These are phyloP conservation scores for Venturia oleaginea DNA, from an alignment of 2,329 filamentous ascomycete genomes.

Conservation along the genomic window DNA sequence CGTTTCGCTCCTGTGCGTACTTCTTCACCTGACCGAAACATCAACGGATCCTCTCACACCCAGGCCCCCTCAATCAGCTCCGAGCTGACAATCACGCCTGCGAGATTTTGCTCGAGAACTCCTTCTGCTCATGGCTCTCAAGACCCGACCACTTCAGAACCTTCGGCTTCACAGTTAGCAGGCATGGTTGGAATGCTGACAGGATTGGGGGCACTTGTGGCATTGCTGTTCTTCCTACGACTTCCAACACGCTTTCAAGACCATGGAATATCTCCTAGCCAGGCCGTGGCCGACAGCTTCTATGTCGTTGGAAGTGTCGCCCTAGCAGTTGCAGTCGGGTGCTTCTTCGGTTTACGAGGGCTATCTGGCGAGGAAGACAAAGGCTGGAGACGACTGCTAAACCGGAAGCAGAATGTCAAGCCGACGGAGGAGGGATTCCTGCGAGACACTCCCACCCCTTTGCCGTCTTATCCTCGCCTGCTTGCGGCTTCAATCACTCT, in stretches of 20 bases:
- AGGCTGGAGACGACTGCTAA: slow-evolving; percentile 44
- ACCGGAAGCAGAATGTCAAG: slow-evolving; percentile 2
- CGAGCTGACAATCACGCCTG: slow-evolving; percentile 65
- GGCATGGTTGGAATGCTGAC: slow-evolving; percentile 90
- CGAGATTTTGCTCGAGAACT: slow-evolving; percentile 33
- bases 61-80: slow-evolving; percentile 61
- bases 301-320: slow-evolving; percentile 74
- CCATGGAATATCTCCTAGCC: slow-evolving; percentile 59
- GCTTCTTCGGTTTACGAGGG: slow-evolving; percentile 65
- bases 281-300: slow-evolving; percentile 75
- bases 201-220: slow-evolving; percentile 81
- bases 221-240: slow-evolving; percentile 73
- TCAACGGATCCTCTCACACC: slow-evolving; percentile 44
- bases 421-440: slow-evolving; percentile 10
- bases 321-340: slow-evolving; percentile 61
- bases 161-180: slow-evolving; percentile 57
- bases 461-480: slow-evolving; percentile 31
- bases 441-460: background rate
- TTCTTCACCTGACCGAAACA: slow-evolving; percentile 21
- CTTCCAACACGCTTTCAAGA: slow-evolving; percentile 73
- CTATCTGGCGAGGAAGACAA: slow-evolving; percentile 69
- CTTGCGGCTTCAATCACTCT: slow-evolving; percentile 41
- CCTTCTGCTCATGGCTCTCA: slow-evolving; percentile 12
- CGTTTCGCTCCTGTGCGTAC: slow-evolving; percentile 19
- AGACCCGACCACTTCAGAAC: slow-evolving; percentile 17